These are phyloP conservation scores for Albifimbria verrucaria DNA, from an alignment of 2,329 filamentous ascomycete genomes.

Conservation along the genomic window DNA sequence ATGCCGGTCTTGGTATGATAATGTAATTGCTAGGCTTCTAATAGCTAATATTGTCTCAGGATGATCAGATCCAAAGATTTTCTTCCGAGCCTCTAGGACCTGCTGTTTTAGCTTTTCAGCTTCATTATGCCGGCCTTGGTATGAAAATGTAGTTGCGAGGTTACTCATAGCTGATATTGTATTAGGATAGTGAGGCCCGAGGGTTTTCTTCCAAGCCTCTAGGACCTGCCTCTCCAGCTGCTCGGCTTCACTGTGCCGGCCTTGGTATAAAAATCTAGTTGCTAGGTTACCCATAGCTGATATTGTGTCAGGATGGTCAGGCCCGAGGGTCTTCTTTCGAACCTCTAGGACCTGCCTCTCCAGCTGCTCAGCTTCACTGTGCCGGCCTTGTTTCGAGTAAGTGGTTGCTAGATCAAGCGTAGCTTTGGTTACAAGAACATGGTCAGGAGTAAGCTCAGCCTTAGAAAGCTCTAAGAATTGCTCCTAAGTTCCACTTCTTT, in stretches of 20 bases:
- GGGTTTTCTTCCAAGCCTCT: neutral
- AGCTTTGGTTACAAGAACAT: too few relatives aligned
- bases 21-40: neutral
- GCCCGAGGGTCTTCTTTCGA: neutral
- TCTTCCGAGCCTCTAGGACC: neutral
- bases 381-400: neutral
- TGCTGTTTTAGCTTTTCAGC: neutral
- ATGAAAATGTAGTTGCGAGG: neutral
- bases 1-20: neutral
- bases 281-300: neutral
- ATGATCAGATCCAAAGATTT: neutral
- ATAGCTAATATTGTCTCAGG: neutral
- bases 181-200: neutral
- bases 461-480: neutral
- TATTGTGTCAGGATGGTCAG: neutral
- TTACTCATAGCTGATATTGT: neutral
- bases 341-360: neutral
- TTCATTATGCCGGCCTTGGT: neutral
- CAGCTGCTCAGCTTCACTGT: neutral
- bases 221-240: neutral
- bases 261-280: neutral
- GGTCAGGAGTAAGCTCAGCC: neutral
- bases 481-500: neutral
- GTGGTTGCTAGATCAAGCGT: too few relatives aligned
- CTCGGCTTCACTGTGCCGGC: neutral